Evolutionary conservation across 2,329 filamentous ascomycete genomes (phyloP).

Genomic region (Penicillium occitanis): DNA sequence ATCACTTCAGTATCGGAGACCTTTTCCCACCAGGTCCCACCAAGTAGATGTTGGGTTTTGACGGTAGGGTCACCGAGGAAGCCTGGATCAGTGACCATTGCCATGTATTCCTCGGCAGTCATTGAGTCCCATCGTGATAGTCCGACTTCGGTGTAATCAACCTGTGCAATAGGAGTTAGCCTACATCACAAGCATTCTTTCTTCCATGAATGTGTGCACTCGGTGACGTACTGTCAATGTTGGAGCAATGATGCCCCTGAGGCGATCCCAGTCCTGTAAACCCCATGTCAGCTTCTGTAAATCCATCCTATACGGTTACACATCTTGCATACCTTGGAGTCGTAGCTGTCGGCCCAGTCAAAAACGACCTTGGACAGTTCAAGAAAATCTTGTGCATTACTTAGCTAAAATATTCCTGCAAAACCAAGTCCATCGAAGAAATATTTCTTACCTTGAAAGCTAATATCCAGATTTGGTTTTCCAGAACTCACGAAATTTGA

Average conservation of each 20-base stretch:
- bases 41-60: constrained; percentile 66
- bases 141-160: constrained; percentile 69
- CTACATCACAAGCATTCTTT: not conserved
- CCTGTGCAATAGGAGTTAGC: constrained; percentile 46
- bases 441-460: constrained; percentile 28
- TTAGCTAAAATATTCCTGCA: not conserved
- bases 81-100: constrained; percentile 57
- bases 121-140: constrained; percentile 62
- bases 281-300: constrained; percentile 1
- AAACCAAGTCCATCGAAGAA: not conserved
- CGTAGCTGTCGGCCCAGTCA: constrained; percentile 49
- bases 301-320: not conserved
- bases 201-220: not conserved
- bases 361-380: constrained; percentile 38
- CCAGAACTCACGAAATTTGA: constrained; percentile 11
- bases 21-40: constrained; percentile 58
- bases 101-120: constrained; percentile 61
- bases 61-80: constrained; percentile 63
- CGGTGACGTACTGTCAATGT: constrained; percentile 26
- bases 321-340: constrained; percentile 38
- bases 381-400: constrained; percentile 33
- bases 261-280: constrained; percentile 42
- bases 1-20: constrained; percentile 59
- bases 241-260: constrained; percentile 46
- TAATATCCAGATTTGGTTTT: constrained; percentile 38